Evolutionary conservation across 2,329 filamentous ascomycete species (phyloP), one percentile per base, ranked within the genome.

Genomic region (Plectosphaerella plurivora): DNA sequence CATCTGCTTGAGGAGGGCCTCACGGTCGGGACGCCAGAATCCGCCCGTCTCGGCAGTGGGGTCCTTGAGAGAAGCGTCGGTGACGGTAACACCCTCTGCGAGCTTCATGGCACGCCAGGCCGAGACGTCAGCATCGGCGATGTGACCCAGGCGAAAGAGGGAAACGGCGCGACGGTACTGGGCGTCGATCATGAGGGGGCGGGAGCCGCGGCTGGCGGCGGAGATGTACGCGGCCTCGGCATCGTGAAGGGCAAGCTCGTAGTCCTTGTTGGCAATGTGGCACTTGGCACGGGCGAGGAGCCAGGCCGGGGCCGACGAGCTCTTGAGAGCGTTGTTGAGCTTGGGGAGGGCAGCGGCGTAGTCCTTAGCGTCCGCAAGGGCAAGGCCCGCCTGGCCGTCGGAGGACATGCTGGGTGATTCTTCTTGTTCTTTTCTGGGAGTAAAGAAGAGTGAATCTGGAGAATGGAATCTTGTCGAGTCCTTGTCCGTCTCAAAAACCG

Each of bases 281-380:
- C 90, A 90, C 42, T 86, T 91, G 5, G 91, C 88, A 18, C 93
- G 89, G 59, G 88, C 84, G 57, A 94, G 82, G 56, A 93, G 87
- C 82, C 94, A 97, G 47, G 81, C 72, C 1, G 90, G 88, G 3
- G 89, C 90, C 39, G 74, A 75, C 0, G 86, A 84, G 12, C 76
- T 76, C 55, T 82, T 72, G 35, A 96, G 74, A 7, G 89, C 90
- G 39, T 74, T 69, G 8, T 87, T 87, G 57, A 88, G 87, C 60
- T 85, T 79, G 36, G 74, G 67, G 59, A 96, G 81, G 45, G 89
- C 91, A 46, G 78, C 75, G 5, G 78, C 72, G 68, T 83, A 93
- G 55, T 92, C 78, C 49, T 78, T 79, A 9, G 70, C 73, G 25
- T 81, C 72, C 53, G 90, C 77, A 52, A 90, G 79, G 37, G 77